phyloP scores from a whole-genome alignment of 2,329 filamentous ascomycete species.

The Sporothrix pallida region DNA sequence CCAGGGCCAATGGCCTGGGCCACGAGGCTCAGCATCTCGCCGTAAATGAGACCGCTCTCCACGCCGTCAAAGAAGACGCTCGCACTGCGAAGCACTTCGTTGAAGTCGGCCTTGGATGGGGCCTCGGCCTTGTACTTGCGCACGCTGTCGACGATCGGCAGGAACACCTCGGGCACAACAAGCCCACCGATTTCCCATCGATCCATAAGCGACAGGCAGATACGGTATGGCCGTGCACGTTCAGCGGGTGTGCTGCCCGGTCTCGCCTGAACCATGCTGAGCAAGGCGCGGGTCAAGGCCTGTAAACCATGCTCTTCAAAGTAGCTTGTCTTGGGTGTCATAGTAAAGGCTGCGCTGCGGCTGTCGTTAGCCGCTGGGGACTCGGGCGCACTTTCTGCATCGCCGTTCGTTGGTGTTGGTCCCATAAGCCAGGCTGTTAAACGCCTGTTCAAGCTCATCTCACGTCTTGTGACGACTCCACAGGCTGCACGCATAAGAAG shows the following conservation, averaged over 20 bases:
- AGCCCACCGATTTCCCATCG: constrained; percentile 95
- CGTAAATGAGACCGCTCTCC: constrained; percentile 91
- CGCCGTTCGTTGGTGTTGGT: constrained; percentile 60
- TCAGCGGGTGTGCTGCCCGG: constrained; percentile 60
- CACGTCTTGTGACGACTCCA: constrained; percentile 85
- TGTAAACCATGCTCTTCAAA: constrained; percentile 81
- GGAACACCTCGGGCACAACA: constrained; percentile 85
- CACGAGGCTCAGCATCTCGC: constrained; percentile 75
- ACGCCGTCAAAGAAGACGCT: constrained; percentile 98
- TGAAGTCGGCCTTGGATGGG: constrained; percentile 71
- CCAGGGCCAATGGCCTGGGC: constrained; percentile 62
- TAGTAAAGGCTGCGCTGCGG: constrained; percentile 47
- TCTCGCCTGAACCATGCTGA: constrained; percentile 71
- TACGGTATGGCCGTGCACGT: constrained; percentile 82
- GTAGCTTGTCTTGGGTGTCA: constrained; percentile 71
- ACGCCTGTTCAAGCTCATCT: constrained; percentile 95
- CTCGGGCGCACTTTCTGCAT: constrained; percentile 46
- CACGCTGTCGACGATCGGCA: constrained; percentile 82
- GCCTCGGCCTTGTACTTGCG: constrained; percentile 72
- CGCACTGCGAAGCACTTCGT: constrained; percentile 88
- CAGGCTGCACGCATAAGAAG: constrained; percentile 80
- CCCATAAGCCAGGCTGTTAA: constrained; percentile 97
- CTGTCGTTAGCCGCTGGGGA: constrained; percentile 48
- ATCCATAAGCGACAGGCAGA: constrained; percentile 96
- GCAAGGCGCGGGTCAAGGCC: constrained; percentile 73